phyloP scores from a whole-genome alignment of 495 filamentous ascomycete species.

The Platismatia glauca region DNA sequence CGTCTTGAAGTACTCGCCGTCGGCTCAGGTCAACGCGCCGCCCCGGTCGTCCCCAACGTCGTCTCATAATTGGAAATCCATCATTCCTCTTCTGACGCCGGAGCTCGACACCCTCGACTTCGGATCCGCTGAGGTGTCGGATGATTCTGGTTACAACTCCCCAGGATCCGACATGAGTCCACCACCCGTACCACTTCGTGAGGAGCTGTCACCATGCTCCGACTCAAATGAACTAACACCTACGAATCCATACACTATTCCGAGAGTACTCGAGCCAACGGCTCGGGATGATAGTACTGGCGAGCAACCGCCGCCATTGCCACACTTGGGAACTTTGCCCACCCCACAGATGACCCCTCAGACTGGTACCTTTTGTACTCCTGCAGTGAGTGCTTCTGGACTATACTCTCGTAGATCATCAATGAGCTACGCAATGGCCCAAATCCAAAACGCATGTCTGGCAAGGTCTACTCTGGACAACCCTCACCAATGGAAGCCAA shows the following conservation, averaged over 20 bases:
- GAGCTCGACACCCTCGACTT: constrained; percentile 57
- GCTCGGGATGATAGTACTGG: constrained; percentile 30
- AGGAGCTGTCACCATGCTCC: constrained; percentile 26
- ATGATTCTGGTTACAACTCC: constrained; percentile 23
- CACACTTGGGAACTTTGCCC: constrained; percentile 58
- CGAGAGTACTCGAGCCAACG: constrained; percentile 53
- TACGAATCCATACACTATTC: constrained; percentile 37
- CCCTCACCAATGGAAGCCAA: constrained; percentile 46
- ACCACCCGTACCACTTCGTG: constrained; percentile 19
- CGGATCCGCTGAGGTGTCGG: constrained; percentile 31
- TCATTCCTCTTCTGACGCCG: constrained; percentile 71
- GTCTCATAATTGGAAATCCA: constrained; percentile 56
- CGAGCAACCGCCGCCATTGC: constrained; percentile 40
- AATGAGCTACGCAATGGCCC: constrained; percentile 73
- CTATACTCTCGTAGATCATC: constrained; percentile 50
- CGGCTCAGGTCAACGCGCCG: constrained; percentile 50
- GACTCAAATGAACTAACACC: constrained; percentile 39
- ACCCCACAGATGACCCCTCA: constrained; percentile 80
- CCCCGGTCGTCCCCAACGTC: constrained; percentile 38
- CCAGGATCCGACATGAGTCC: constrained; percentile 25
- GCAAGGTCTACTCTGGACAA: constrained; percentile 54
- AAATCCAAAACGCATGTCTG: constrained; percentile 55
- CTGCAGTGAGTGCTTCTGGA: constrained; percentile 71
- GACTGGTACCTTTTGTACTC: constrained; percentile 64
- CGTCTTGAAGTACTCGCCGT: constrained; percentile 74